phyloP scores from a whole-genome alignment of 257 asterid species.

The Buddleja alternifolia region DNA sequence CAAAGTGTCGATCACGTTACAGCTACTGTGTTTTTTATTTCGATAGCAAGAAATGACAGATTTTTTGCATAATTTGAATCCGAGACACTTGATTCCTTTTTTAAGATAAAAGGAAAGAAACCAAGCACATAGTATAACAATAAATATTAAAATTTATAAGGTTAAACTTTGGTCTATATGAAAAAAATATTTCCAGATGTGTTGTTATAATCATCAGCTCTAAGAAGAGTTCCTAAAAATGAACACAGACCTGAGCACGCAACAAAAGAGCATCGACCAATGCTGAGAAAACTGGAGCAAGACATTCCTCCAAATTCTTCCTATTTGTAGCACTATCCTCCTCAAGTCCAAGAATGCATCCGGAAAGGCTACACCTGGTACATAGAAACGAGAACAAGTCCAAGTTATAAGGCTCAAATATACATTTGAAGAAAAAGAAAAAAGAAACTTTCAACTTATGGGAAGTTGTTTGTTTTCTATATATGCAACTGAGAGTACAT shows the following conservation, averaged over 20 bases:
- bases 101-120: too few species aligned
- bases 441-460: neutral
- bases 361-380: slow-evolving; percentile 81
- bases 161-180: neutral
- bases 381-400: slow-evolving; percentile 27
- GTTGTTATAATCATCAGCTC: slow-evolving; percentile 21
- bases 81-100: too few species aligned
- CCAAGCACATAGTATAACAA: neutral
- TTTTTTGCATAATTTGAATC: too few species aligned
- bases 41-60: too few species aligned
- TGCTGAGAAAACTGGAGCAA: slow-evolving; percentile 68
- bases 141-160: neutral
- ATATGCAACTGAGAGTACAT: slow-evolving; percentile 13
- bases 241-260: slow-evolving; percentile 72
- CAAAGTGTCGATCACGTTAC: too few species aligned
- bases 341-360: slow-evolving; percentile 67
- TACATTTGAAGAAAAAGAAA: neutral
- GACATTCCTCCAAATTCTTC: slow-evolving; percentile 54
- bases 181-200: neutral
- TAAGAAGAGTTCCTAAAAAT: slow-evolving; percentile 12
- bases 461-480: neutral
- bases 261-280: slow-evolving; percentile 75
- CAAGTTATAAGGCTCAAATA: slow-evolving; percentile 22
- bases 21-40: too few species aligned
- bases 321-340: slow-evolving; percentile 49